Evolutionary conservation across 768 basidiomycete species (phyloP), one percentile per base, ranked within the genome.

Genomic region (Russula vinacea): DNA sequence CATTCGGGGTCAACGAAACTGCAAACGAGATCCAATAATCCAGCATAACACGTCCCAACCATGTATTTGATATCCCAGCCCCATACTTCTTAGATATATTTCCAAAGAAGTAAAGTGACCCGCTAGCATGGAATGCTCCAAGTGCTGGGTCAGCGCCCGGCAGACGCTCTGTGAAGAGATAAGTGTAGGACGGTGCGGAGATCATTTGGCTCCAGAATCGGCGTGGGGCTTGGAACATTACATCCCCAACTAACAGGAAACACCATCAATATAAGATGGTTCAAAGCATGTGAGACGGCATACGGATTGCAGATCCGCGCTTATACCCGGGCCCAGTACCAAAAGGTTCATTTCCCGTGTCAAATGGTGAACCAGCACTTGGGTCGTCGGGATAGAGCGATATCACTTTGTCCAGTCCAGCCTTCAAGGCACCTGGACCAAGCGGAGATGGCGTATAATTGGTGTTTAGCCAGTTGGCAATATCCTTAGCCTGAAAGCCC

Each of bases 11-110:
- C 29, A 80, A 69, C 29, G 76, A 77, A 1, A 75, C 77, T 1
- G 77, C 77, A 58, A 81, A 81, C 0, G 80, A 80, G 22, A 81
- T 69, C 80, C 79, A 80, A 51, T 79, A 80, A 35, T 80, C 77
- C 19, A 74, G 74, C 79, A 80, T 79, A 17, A 67, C 13, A 5
- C 56, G 68, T 49, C 78, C 78, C 1, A 80, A 47, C 39, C 14
- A 40, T 17, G 64, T 67, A 1, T 56, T 59, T 24, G 40, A 51
- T 24, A 5, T 29, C 29, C 29, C 29, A n/a, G n/a, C n/a, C n/a
- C n/a, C n/a, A n/a, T n/a, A n/a, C n/a, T n/a, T 67, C 35, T 24
- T 19, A 16, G 29, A 32, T 44, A 44, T 5, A 40, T 54, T 42
- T 7, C 52, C 47, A 49, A 68, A 71, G 26, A 72, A 62, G 37